Evolutionary conservation across 2,329 filamentous ascomycete species (phyloP).

Genomic region (Cylindrodendrum hubeiense): DNA sequence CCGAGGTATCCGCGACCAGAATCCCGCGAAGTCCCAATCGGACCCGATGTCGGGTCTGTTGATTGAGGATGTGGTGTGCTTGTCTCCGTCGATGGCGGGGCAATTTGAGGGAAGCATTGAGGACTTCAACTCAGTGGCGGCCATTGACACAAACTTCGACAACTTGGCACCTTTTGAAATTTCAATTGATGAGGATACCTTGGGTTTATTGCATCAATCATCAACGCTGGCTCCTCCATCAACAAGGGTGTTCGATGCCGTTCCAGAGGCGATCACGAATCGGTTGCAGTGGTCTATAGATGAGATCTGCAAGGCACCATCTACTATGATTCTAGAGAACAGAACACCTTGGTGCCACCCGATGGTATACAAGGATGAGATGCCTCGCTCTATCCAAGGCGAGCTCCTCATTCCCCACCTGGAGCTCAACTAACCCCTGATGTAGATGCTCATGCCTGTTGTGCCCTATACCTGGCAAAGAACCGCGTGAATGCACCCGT

Average conservation of each 20-base stretch:
- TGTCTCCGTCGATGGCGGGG: conserved; percentile 6
- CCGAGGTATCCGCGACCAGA: conserved; percentile 3
- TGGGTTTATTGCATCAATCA: conserved; percentile 40
- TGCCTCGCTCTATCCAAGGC: conserved; percentile 66
- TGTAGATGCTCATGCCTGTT: conserved; percentile 64
- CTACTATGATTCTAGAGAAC: conserved; percentile 61
- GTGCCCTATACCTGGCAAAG: conserved; percentile 64
- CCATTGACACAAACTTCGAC: conserved; percentile 30
- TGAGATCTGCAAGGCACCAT: conserved; percentile 62
- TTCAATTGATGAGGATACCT: conserved; percentile 27
- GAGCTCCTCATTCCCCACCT: conserved; percentile 1
- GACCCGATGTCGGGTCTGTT: conserved; percentile 27
- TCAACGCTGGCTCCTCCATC: conserved; percentile 40
- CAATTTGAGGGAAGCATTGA: conserved; percentile 16
- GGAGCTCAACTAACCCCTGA: conserved; percentile 8
- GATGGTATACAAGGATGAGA: conserved; percentile 61
- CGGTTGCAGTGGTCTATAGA: conserved; percentile 61
- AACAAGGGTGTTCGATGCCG: conserved; percentile 34
- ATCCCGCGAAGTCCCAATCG: not conserved
- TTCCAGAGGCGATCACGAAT: conserved; percentile 43
- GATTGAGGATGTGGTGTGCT: conserved; percentile 18
- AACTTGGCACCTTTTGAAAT: conserved; percentile 27
- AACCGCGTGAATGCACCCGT: conserved; percentile 60
- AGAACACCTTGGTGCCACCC: conserved; percentile 67
- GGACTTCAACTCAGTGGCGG: conserved; percentile 34